Conservation (phyloP, 2,329 filamentous ascomycete species). For the Botrytis deweyae region DNA sequence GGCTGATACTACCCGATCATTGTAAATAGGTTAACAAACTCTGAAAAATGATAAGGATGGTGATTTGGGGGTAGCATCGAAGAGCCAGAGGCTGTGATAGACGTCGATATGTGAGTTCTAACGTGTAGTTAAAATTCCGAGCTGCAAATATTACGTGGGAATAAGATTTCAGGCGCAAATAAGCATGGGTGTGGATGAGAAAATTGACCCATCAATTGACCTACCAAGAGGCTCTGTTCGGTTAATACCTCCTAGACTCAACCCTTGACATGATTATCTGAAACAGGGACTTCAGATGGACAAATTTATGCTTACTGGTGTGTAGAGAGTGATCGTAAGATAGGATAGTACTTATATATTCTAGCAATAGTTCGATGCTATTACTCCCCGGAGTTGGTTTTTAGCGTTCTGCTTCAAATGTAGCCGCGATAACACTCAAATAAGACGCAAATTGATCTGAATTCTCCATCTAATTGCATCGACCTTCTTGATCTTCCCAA, state of each 20-base stretch:
- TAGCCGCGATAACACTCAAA: too few species aligned
- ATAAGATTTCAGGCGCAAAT: background rate
- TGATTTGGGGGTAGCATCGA: too few species aligned
- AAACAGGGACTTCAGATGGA: background rate
- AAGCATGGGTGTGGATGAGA: background rate
- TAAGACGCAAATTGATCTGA: background rate
- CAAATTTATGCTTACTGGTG: background rate
- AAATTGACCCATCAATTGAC: background rate
- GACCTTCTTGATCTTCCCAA: background rate
- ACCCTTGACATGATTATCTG: background rate
- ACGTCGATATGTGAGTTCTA: too few species aligned
- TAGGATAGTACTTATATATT: background rate
- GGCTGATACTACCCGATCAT: too few species aligned
- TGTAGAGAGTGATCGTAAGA: background rate
- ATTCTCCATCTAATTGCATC: background rate
- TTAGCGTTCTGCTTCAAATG: background rate
- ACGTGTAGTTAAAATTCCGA: background rate
- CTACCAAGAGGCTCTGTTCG: background rate
- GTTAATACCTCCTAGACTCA: background rate
- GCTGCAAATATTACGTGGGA: background rate
- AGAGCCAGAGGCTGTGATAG: too few species aligned
- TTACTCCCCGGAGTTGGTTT: background rate
- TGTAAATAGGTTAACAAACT: too few species aligned
- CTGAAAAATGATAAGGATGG: too few species aligned
- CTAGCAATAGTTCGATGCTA: background rate